Conservation (phyloP, 2,329 filamentous ascomycete species). For the Calycina marina region DNA sequence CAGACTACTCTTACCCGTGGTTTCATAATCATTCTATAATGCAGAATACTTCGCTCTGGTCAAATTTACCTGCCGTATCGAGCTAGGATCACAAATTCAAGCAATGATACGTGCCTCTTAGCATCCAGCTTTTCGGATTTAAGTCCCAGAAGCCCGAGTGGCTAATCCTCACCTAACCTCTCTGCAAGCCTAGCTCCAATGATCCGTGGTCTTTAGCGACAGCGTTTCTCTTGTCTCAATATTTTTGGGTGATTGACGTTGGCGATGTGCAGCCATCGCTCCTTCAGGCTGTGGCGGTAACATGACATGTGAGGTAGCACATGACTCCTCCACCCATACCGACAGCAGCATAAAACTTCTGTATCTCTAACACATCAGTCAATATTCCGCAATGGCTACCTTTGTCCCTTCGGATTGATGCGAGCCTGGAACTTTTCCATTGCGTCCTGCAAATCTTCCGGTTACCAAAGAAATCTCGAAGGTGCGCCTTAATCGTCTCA, state of each 20-base stretch:
- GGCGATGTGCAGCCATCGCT: not conserved
- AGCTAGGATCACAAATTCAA: too few relatives aligned
- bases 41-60: too few relatives aligned
- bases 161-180: not conserved
- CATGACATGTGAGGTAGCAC: not conserved
- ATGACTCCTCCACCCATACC: too few relatives aligned
- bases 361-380: not conserved
- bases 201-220: not conserved
- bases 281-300: not conserved
- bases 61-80: too few relatives aligned
- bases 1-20: not conserved
- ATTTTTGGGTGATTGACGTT: not conserved
- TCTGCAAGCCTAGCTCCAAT: not conserved
- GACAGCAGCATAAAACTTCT: not conserved
- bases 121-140: too few relatives aligned
- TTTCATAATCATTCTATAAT: too few relatives aligned
- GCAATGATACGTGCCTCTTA: too few relatives aligned
- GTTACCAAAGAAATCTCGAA: too few relatives aligned
- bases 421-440: slow-evolving; percentile 16
- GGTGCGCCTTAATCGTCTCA: too few relatives aligned
- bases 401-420: slow-evolving; percentile 7
- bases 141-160: too few relatives aligned
- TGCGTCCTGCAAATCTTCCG: slow-evolving; percentile 12
- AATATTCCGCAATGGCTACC: not conserved
- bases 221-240: not conserved